Evolutionary conservation across 352 stramenopile species (phyloP).

Genomic region (Phytophthora foliorum): DNA sequence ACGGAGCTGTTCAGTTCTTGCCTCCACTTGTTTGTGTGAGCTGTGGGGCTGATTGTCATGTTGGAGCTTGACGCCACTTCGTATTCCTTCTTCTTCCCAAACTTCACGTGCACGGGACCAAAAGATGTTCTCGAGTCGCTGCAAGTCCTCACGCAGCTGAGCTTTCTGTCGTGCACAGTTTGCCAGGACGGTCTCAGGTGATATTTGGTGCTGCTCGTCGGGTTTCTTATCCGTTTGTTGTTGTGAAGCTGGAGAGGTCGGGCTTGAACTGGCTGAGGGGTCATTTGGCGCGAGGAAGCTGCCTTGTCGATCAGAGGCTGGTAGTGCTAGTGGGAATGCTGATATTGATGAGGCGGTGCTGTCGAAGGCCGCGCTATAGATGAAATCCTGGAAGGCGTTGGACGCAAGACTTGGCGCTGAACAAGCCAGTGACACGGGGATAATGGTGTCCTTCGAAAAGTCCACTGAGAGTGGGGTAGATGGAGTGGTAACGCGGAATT

Average conservation of each 20-base stretch:
- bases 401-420: conserved; percentile 6
- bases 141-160: conserved; percentile 42
- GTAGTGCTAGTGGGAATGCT: conserved; percentile 28
- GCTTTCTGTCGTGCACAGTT: conserved; percentile 47
- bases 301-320: conserved; percentile 8
- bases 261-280: not conserved
- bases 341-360: conserved; percentile 8
- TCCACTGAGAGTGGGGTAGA: conserved; percentile 1
- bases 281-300: conserved; percentile 21
- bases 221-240: conserved; percentile 11
- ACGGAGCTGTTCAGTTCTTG: conserved; percentile 20
- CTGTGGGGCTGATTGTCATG: conserved; percentile 3
- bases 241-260: not conserved
- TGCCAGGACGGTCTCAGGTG: conserved; percentile 37
- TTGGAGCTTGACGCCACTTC: conserved; percentile 9
- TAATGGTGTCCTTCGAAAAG: conserved; percentile 5
- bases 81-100: conserved; percentile 39
- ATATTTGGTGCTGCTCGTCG: conserved; percentile 9
- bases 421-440: conserved; percentile 16
- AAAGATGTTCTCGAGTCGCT: conserved; percentile 43
- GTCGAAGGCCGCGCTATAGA: conserved; percentile 36
- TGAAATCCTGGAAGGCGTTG: conserved; percentile 32
- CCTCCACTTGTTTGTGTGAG: conserved; percentile 5
- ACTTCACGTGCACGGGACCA: conserved; percentile 37
- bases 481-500: conserved; percentile 37